Base-by-base conservation (phyloP, 1,284 basidiomycete species). In the Mycosarcoma mackinlayi region DNA sequence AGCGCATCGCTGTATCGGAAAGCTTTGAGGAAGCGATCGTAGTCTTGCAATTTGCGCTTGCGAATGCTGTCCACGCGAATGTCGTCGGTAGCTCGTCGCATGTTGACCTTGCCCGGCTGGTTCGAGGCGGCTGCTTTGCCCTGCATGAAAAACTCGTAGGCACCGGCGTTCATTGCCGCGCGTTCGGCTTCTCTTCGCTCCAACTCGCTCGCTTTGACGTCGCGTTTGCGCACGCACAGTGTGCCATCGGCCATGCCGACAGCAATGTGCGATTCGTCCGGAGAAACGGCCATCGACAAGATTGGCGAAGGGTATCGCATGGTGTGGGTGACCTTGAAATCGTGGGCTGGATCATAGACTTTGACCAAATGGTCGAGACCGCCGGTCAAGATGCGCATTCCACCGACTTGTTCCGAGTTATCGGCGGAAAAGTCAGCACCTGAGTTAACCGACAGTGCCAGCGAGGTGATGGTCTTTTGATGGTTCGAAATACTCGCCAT, bases 161-260 rank as follows among this genome's bases (percentile, higher is more conserved):
- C 86, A 8, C 89, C 89, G 0, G 87, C 84, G 13, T 86, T 85
- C 13, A 91, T 84, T 0, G 87, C 85, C 0, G 86, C 79, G 41
- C 81, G 77, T 62, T 83, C 81, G 3, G 80, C 75, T 50, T 89
- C 87, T 10, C 84, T 79, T 0, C 85, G 81, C 4, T 86, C 82
- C 3, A 84, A 76, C 79, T 92, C 89, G 19, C 87, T 87, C 1
- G 88, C 85, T 83, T 92, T 94, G 28, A 87, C 87, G 79, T 93
- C 91, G 62, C 93, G 66, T 49, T 77, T 79, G 3, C 80, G 73
- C 6, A 82, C 74, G 49, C 79, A 82, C 11, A 98, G 87, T 1
- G 95, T 98, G 1, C 95, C 95, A 82, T 98, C 96, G 2, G 93
- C 91, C 91, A 98, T 93, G 24, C 95, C 96, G 2, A 92, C 92